Conservation (phyloP, 805 yeast genomes). For the Clavispora santaluciae region DNA sequence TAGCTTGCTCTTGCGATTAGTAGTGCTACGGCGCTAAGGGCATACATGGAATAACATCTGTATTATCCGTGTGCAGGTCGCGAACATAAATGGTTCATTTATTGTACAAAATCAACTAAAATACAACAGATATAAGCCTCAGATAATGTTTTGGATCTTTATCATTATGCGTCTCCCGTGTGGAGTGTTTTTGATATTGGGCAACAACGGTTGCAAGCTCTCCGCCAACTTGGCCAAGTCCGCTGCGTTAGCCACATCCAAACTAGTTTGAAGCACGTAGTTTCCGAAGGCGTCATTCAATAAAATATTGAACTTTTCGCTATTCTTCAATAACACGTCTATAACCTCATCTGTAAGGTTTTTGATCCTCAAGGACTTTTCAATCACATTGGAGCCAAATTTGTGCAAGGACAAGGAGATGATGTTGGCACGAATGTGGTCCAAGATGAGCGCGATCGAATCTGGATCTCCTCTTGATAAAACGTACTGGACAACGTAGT, state of each 20-base stretch:
- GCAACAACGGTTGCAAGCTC: conserved; percentile 67
- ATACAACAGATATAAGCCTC: conserved; percentile 3
- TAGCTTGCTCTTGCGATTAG: too few species aligned
- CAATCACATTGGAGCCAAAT: conserved; percentile 58
- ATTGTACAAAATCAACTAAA: conserved; percentile 4
- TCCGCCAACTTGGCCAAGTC: conserved; percentile 54
- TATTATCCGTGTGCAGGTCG: too few species aligned
- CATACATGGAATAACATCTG: too few species aligned
- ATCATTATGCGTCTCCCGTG: conserved; percentile 92
- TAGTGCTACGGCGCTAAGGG: too few species aligned
- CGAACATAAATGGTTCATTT: background rate
- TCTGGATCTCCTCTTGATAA: conserved; percentile 44
- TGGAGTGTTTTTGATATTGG: conserved; percentile 81
- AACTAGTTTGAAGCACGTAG: conserved; percentile 54
- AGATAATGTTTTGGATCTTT: conserved; percentile 39
- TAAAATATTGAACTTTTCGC: conserved; percentile 34
- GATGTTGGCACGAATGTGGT: conserved; percentile 32
- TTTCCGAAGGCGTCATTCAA: conserved; percentile 58
- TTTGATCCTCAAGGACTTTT: conserved; percentile 47
- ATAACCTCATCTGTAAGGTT: conserved; percentile 43
- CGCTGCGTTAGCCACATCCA: conserved; percentile 48
- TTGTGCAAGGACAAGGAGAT: conserved; percentile 52
- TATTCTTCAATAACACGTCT: conserved; percentile 35
- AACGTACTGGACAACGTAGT: conserved; percentile 94
- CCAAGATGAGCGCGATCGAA: conserved; percentile 28